A percentile compares a stretch with the other conserved stretches of the same genome.
Conservation (phyloP, 192 early-diverging fungal species). For the Linnemannia zychae region DNA sequence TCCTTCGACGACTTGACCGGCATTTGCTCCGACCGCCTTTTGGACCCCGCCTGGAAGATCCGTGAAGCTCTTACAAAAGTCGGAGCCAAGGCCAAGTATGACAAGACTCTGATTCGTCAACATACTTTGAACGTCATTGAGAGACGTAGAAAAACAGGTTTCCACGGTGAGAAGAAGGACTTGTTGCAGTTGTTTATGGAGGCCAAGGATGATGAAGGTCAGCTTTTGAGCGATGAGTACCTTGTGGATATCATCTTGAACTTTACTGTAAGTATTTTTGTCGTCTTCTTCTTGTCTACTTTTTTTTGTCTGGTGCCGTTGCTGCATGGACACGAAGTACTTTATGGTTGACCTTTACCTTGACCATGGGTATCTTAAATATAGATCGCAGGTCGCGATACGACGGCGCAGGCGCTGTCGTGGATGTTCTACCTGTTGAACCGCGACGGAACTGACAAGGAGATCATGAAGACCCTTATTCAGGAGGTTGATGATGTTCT, state of each 20-base stretch:
- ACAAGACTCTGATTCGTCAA: constrained; percentile 29
- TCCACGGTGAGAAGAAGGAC: constrained; percentile 30
- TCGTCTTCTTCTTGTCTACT: not conserved
- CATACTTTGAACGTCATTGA: constrained; percentile 37
- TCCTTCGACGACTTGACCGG: constrained; percentile 65
- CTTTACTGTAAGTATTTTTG: constrained; percentile 35
- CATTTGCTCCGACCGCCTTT: constrained; percentile 31
- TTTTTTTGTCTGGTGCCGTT: not conserved
- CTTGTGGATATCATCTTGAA: constrained; percentile 64
- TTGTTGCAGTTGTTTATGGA: constrained; percentile 62
- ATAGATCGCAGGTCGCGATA: constrained; percentile 61
- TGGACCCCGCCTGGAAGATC: constrained; percentile 48
- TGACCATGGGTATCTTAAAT: not conserved
- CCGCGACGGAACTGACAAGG: constrained; percentile 49
- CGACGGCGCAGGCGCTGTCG: constrained; percentile 66
- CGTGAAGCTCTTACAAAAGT: constrained; percentile 32
- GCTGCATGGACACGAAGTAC: too few species aligned
- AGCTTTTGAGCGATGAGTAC: constrained; percentile 51
- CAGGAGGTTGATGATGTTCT: constrained; percentile 51
- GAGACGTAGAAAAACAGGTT: constrained; percentile 23
- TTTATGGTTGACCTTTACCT: not conserved
- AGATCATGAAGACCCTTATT: constrained; percentile 24
- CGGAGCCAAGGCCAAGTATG: constrained; percentile 15
- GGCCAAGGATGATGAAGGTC: constrained; percentile 55
- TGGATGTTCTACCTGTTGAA: constrained; percentile 65